Base-by-base conservation (phyloP, 768 basidiomycete species). In the Obba rivulosa region DNA sequence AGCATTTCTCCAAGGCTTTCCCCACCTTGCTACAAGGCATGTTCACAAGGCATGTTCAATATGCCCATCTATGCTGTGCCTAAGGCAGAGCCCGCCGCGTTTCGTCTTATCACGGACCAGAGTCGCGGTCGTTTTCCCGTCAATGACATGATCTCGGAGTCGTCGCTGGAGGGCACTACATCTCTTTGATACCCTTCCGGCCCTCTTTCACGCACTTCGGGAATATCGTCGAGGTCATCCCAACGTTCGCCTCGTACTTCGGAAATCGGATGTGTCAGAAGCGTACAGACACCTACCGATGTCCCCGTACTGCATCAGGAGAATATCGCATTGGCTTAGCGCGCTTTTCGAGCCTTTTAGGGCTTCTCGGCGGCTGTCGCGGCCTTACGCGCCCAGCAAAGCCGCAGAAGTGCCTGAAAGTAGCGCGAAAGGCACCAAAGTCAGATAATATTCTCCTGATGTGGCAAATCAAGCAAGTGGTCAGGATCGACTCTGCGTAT, bases 31-130 rank as follows among this genome's bases (percentile, higher is more conserved):
- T 74, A n/a, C n/a, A n/a, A n/a, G n/a, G n/a, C n/a, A n/a, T n/a
- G n/a, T 1, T 56, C 72, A 0, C 74, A 69, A 0, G 73, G 73
- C 0, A 78, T 79, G 75, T 66, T 69, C 36, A 57, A 54, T 21
- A 62, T 65, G 40, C 76, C 72, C 0, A 55, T 75, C 0, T 54
- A 66, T 34, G 66, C 64, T 1, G 66, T 77, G 0, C 74, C 71
- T 0, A 73, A 73, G 31, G 50, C 51, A 0, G 35, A 53, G 8
- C 60, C 70, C 0, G 54, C 55, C 18, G 69, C 73, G 23, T 51
- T 71, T 3, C 51, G 66, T 0, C 60, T 78, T 0, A 57, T 78
- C 9, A 64, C 58, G 8, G 59, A 78, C 48, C 75, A 76, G 10
- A 67, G 61, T 40, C 58, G 63, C 0, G 71, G 71, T 0, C 28